Evolutionary conservation across 2,329 filamentous ascomycete genomes (phyloP).

Genomic region (Bipolaris oryzae): DNA sequence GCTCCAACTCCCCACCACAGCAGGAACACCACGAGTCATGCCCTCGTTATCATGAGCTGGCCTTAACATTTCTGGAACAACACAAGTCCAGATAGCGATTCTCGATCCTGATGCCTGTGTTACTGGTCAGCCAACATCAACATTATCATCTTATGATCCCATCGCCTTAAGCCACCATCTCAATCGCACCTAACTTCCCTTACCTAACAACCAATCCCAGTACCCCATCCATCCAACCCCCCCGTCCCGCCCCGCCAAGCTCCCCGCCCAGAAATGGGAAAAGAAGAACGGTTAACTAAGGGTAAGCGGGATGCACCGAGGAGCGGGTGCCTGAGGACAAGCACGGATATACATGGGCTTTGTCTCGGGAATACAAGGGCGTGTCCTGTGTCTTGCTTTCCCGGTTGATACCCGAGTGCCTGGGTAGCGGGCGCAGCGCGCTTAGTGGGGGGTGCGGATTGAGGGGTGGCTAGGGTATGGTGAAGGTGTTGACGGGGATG

Average conservation of each 20-base stretch:
- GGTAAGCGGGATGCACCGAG: not conserved
- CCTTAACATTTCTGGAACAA: too few relatives aligned
- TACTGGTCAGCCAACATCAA: too few relatives aligned
- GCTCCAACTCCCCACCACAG: not conserved
- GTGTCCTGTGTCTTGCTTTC: too few relatives aligned
- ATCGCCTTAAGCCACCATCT: not conserved
- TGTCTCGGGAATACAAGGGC: not conserved
- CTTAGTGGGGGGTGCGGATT: not conserved
- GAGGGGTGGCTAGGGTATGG: not conserved
- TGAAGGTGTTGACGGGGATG: too few relatives aligned
- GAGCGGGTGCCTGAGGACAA: slow-evolving; percentile 1
- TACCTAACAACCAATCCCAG: not conserved
- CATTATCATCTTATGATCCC: too few relatives aligned
- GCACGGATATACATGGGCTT: slow-evolving; percentile 9
- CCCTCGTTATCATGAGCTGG: too few relatives aligned
- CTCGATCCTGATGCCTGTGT: not conserved
- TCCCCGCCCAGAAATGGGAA: not conserved
- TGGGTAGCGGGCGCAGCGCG: not conserved
- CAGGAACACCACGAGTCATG: too few relatives aligned
- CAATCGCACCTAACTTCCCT: not conserved
- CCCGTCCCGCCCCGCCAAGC: not conserved
- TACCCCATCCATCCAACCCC: not conserved
- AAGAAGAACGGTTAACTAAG: not conserved
- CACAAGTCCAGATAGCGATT: not conserved
- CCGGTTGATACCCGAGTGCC: not conserved